phyloP scores from a whole-genome alignment of 1,139 yeast genomes.

The Suhomyces guaymorum region DNA sequence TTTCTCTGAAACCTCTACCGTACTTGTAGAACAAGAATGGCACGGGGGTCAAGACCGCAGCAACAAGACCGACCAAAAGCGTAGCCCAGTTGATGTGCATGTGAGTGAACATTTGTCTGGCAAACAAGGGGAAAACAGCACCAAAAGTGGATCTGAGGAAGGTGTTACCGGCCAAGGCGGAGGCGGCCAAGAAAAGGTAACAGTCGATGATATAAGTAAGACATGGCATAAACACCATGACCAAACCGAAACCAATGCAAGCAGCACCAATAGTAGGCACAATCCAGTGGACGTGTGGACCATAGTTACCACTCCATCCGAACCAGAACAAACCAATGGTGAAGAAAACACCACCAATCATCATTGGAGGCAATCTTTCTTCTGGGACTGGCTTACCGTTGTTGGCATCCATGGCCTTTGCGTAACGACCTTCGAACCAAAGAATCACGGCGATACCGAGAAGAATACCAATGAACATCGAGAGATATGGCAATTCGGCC shows the following conservation, averaged over 20 bases:
- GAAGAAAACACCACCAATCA: conserved; percentile 66
- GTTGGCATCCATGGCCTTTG: conserved; percentile 40
- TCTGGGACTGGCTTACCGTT: conserved; percentile 73
- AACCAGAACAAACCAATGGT: conserved; percentile 82
- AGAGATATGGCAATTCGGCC: conserved; percentile 63
- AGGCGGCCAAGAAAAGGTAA: conserved; percentile 78
- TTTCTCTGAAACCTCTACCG: conserved; percentile 62
- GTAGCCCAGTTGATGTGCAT: conserved; percentile 87
- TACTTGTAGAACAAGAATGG: conserved; percentile 70
- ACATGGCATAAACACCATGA: conserved; percentile 75
- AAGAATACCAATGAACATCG: conserved; percentile 60
- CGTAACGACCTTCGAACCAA: conserved; percentile 30
- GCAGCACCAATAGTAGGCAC: conserved; percentile 79
- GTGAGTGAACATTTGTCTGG: conserved; percentile 67
- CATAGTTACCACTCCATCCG: conserved; percentile 81
- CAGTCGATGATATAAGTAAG: conserved; percentile 80
- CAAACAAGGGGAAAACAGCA: conserved; percentile 52
- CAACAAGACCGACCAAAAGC: conserved; percentile 70
- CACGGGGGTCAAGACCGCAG: conserved; percentile 63
- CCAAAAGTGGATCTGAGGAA: conserved; percentile 65
- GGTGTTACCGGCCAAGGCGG: conserved; percentile 88
- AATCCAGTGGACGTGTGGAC: conserved; percentile 71
- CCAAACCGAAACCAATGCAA: conserved; percentile 72
- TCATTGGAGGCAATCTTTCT: conserved; percentile 73
- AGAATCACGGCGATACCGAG: conserved; percentile 51